These are phyloP conservation scores for Chloris gayana DNA, from an alignment of 176 grass and related monocot species.

Conservation along the genomic window DNA sequence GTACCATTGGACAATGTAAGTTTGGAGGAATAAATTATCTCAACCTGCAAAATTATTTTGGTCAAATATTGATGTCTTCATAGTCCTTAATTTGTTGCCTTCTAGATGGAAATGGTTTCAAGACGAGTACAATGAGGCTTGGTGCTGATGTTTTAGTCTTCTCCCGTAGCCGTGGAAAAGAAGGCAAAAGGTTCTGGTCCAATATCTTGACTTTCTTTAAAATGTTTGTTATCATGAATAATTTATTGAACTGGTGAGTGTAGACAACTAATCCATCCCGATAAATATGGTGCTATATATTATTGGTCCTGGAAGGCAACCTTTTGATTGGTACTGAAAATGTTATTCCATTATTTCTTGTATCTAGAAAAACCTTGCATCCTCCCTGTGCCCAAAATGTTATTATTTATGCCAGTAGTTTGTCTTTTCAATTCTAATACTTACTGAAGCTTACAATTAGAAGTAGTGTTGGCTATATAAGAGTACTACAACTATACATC, in stretches of 20 bases:
- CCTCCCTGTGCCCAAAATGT: background rate
- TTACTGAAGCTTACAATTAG: background rate
- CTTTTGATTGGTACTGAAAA: background rate
- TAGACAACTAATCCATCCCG: no score
- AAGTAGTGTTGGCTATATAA: slow-evolving; percentile 11
- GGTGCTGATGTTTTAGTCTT: slow-evolving; percentile 97
- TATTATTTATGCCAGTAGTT: background rate
- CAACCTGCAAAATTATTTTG: slow-evolving; percentile 1
- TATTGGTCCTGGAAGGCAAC: slow-evolving; percentile 7
- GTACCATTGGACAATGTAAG: slow-evolving; percentile 97
- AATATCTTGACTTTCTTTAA: slow-evolving; percentile 26
- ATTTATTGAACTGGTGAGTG: background rate
- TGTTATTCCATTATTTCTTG: background rate
- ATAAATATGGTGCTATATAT: no score
- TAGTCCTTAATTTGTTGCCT: slow-evolving; percentile 35
- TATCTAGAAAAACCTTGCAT: background rate
- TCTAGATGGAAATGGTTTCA: slow-evolving; percentile 98
- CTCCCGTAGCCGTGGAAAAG: slow-evolving; percentile 69
- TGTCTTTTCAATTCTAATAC: background rate
- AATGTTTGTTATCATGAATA: slow-evolving; percentile 30
- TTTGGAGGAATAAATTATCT: slow-evolving; percentile 26
- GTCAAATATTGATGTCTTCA: slow-evolving; percentile 32
- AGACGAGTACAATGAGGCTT: slow-evolving; percentile 99
- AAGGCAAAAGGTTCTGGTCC: slow-evolving; percentile 69
- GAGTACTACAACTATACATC: background rate